Evolutionary conservation across 345 rosid species (phyloP).

Genomic region (Noccaea bulbosa): DNA sequence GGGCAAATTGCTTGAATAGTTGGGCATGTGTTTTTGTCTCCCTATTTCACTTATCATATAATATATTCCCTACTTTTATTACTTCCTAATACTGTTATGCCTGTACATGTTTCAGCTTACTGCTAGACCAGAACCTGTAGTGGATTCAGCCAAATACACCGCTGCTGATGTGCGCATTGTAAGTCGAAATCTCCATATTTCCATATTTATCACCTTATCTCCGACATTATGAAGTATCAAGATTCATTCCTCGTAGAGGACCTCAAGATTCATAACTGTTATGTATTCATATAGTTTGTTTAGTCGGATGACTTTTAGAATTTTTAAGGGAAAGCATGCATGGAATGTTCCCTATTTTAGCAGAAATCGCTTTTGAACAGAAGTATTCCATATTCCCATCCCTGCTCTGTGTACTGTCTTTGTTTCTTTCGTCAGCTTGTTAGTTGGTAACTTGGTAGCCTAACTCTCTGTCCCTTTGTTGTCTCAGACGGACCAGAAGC

Average conservation of each 20-base stretch:
- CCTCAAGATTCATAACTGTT: constrained; percentile 15
- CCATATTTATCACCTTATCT: constrained; percentile 14
- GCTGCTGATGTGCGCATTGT: constrained; percentile 98
- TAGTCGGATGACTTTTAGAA: constrained; percentile 1
- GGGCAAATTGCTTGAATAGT: constrained; percentile 11
- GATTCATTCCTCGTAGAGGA: neutral
- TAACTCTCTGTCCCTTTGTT: constrained; percentile 26
- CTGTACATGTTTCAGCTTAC: constrained; percentile 60
- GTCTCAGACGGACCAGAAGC: constrained; percentile 98
- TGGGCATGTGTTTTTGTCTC: constrained; percentile 5
- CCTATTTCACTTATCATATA: neutral
- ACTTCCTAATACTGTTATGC: constrained; percentile 26
- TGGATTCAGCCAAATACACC: constrained; percentile 83
- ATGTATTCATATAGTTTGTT: neutral
- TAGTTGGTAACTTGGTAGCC: neutral
- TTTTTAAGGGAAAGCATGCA: neutral
- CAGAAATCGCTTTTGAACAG: constrained; percentile 5
- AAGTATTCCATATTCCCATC: constrained; percentile 25
- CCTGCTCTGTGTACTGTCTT: neutral
- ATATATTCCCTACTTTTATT: neutral
- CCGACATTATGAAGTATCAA: constrained; percentile 1
- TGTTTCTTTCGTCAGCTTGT: neutral
- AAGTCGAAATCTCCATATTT: constrained; percentile 45
- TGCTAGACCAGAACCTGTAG: constrained; percentile 74
- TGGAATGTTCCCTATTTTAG: constrained; percentile 9